phyloP scores from a whole-genome alignment of 768 basidiomycete genomes.

The Peribolospora baueri region DNA sequence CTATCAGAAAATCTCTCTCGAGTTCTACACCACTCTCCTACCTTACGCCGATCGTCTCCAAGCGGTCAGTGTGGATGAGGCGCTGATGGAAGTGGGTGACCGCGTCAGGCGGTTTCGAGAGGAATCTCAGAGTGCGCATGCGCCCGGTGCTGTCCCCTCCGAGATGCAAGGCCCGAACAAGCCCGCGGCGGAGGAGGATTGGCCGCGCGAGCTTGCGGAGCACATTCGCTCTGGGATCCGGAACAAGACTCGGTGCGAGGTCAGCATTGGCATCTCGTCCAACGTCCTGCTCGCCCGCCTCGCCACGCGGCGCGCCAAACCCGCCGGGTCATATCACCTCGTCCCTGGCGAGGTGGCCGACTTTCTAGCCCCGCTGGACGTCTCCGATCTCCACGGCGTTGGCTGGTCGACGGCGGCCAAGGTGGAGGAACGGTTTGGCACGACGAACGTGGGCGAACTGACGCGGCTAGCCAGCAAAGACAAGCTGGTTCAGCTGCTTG shows the following conservation, averaged over 20 bases:
- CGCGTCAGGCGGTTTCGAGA: constrained; percentile 15
- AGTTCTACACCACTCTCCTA: constrained; percentile 85
- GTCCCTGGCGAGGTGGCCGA: constrained; percentile 27
- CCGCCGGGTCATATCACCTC: constrained; percentile 63
- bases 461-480: constrained; percentile 19
- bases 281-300: constrained; percentile 83
- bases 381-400: constrained; percentile 68
- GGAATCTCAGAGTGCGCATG: no score
- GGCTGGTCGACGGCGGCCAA: constrained; percentile 53
- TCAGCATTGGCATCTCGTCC: constrained; percentile 53
- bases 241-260: constrained; percentile 57
- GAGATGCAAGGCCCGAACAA: neutral
- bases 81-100: constrained; percentile 62
- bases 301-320: constrained; percentile 76
- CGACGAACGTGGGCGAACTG: constrained; percentile 40
- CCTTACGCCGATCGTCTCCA: constrained; percentile 47
- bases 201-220: constrained; percentile 41
- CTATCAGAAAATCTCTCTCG: constrained; percentile 40
- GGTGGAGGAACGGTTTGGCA: constrained; percentile 39
- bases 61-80: constrained; percentile 91
- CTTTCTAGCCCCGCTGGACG: constrained; percentile 41
- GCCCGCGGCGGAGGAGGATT: neutral
- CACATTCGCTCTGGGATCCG: constrained; percentile 51
- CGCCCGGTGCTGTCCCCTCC: no score
- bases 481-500: constrained; percentile 41